Base-by-base conservation (phyloP, 805 yeast genomes). In the Zygoascus biomembranicola region DNA sequence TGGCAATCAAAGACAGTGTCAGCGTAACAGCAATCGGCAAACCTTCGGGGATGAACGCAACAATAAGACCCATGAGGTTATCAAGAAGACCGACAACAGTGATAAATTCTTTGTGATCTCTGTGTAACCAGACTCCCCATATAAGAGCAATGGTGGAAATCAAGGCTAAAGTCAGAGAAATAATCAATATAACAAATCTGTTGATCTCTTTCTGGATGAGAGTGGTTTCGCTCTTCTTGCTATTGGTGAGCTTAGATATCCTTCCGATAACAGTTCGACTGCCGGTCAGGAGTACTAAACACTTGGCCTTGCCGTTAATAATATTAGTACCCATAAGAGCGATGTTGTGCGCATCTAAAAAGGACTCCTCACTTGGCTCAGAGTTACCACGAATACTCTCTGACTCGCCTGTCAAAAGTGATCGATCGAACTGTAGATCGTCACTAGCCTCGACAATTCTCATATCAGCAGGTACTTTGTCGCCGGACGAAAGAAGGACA, bases 1-100 rank as follows among this genome's bases (percentile, higher is more conserved):
- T 62, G 18, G 82, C 80, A 28, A 79, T 74, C 43, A 78, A 71
- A 32, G 77, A 65, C 52, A 79, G 66, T 23, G 81, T 74, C 47
- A 77, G 66, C 6, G 81, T 77, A 54, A 78, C 75, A 18, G 81
- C 82, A 20, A 73, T 76, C 41, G 31, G 77, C 70, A 47, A 63
- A 62, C 79, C 79, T 61, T 77, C 79, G 14, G 80, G 80, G 47
- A 77, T 73, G 52, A 77, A 76, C 1, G 80, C 71, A 39, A 76
- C 77, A 1, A 73, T 70, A 52, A 75, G 68, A 2, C 77, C 73
- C 49, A 77, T 77, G 47, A 72, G 54, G 56, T 75, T 77, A 20
- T 46, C 57, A 23, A 58, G 53, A 54, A 77, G 64, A 11, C 69
- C 61, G 2, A 77, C 68, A 9, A 69, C 74, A 47, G 64, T 59